Percentiles rank a stretch among this genome's conserved stretches.
phyloP scores from a whole-genome alignment of 768 basidiomycete species.

The Kwoniella dejecticola region DNA sequence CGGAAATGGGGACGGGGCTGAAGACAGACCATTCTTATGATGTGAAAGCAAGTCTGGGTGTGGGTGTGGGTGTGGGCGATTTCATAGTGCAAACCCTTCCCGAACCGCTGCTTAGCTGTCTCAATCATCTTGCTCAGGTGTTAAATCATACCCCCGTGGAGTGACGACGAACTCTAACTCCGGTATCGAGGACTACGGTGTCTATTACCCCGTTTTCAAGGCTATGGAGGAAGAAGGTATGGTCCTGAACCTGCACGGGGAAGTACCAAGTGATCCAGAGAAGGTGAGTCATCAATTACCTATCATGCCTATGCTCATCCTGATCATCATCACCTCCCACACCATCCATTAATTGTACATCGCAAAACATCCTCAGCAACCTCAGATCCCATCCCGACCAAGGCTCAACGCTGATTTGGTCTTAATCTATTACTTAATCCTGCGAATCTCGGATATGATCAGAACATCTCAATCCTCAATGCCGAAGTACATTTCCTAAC shows the following conservation, averaged over 20 bases:
- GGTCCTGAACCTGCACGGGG: constrained; percentile 96
- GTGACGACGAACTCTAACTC: constrained; percentile 97
- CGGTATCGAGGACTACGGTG: constrained; percentile 92
- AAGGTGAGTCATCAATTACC: constrained; percentile 54
- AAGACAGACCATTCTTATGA: no score
- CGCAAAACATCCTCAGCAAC: no score
- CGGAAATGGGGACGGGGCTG: background rate
- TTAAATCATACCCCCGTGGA: constrained; percentile 95
- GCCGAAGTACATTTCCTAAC: constrained; percentile 87
- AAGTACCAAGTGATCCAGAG: constrained; percentile 82
- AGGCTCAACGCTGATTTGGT: no score
- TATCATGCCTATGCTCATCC: background rate
- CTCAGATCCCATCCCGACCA: no score
- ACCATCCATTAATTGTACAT: no score
- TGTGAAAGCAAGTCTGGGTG: no score
- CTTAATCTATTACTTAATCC: no score
- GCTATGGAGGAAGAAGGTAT: constrained; percentile 91
- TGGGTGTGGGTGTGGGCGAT: background rate
- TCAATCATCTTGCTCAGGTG: constrained; percentile 65
- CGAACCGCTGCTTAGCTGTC: background rate
- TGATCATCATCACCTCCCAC: no score
- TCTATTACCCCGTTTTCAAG: constrained; percentile 88
- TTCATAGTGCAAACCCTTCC: no score
- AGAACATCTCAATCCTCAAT: constrained; percentile 92
- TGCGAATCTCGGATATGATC: background rate